A percentile compares a stretch with the other conserved stretches of the same genome.
Conservation (phyloP, 2,329 filamentous ascomycete genomes). For the Raffaelea albimanens region DNA sequence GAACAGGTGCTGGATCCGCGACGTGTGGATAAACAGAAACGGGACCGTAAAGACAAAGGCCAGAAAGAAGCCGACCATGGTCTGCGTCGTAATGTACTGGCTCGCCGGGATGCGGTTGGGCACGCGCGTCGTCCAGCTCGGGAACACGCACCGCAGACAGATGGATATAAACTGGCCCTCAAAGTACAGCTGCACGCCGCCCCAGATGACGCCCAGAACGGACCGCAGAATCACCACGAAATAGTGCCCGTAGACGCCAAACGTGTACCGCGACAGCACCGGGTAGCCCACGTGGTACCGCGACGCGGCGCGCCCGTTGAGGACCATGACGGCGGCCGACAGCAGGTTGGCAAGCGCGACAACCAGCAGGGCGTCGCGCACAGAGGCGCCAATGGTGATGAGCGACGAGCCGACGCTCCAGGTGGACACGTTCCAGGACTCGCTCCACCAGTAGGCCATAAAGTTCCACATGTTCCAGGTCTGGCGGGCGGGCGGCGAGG, state of each 20-base stretch:
- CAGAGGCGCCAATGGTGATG: neutral
- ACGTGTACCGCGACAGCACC: neutral
- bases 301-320: neutral
- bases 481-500: neutral
- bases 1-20: neutral
- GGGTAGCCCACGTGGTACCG: neutral
- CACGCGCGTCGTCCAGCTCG: neutral
- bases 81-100: neutral
- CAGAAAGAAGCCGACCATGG: neutral
- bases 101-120: neutral
- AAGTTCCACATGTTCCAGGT: neutral
- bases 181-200: neutral
- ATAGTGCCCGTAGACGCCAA: neutral
- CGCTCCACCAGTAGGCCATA: neutral
- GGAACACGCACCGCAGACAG: neutral
- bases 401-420: neutral
- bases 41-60: neutral
- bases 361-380: neutral
- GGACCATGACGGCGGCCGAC: neutral
- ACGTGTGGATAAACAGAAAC: neutral
- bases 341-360: neutral
- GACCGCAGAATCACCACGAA: neutral
- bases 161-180: neutral
- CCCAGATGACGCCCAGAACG: neutral
- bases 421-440: neutral